Evolutionary conservation across 1,284 basidiomycete species (phyloP).

Genomic region (Paramarasmius palmivorus): DNA sequence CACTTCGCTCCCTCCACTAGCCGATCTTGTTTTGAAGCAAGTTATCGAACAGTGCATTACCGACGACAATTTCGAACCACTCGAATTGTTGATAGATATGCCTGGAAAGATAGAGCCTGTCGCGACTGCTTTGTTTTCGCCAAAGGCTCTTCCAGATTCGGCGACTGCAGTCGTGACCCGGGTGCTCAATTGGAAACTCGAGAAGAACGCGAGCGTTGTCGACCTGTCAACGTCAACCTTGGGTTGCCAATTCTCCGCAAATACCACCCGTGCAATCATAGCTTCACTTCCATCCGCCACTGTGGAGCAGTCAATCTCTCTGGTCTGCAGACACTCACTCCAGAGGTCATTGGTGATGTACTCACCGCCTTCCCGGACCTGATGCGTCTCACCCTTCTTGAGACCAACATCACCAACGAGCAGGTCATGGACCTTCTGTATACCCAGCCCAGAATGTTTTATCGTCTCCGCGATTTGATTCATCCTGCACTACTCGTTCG

Average conservation of each 20-base stretch:
- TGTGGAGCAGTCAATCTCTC: constrained; percentile 28
- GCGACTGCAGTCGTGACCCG: constrained; percentile 22
- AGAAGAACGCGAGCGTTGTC: constrained; percentile 14
- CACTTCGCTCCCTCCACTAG: constrained; percentile 24
- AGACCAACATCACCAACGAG: constrained; percentile 15
- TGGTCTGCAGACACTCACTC: constrained; percentile 20
- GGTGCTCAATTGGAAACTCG: constrained; percentile 15
- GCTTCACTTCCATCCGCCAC: not conserved
- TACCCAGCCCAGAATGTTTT: constrained; percentile 20
- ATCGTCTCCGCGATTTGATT: constrained; percentile 22
- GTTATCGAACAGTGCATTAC: constrained; percentile 26
- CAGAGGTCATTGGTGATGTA: constrained; percentile 14
- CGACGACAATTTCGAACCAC: constrained; percentile 18
- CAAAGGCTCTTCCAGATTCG: constrained; percentile 24
- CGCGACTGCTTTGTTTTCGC: constrained; percentile 16
- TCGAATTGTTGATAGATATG: constrained; percentile 27
- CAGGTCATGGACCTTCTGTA: constrained; percentile 19
- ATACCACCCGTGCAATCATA: constrained; percentile 21
- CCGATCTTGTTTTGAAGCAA: constrained; percentile 25
- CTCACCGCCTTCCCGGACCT: constrained; percentile 18
- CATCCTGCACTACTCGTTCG: constrained; percentile 18
- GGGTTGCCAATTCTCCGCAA: constrained; percentile 20
- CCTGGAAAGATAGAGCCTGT: constrained; percentile 24
- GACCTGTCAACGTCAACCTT: too few relatives aligned
- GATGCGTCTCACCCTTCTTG: constrained; percentile 24